Conservation (phyloP, 2,329 filamentous ascomycete genomes). For the Trichoderma oligosporum region DNA sequence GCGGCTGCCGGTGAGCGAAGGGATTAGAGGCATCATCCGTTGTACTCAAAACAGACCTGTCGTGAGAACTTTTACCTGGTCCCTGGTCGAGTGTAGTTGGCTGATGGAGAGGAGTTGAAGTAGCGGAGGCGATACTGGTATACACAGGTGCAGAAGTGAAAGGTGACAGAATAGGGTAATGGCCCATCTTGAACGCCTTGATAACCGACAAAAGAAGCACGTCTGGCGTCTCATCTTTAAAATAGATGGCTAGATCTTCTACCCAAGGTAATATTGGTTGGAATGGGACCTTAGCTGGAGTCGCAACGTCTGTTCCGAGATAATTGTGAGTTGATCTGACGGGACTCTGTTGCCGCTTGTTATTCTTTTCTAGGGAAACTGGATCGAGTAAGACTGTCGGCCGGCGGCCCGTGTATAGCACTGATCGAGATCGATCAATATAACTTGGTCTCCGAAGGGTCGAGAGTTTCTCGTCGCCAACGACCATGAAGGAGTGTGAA, state of each 20-base stretch:
- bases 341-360: conserved; percentile 27
- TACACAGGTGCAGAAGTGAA: conserved; percentile 25
- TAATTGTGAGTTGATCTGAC: conserved; percentile 35
- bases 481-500: conserved; percentile 29
- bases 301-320: conserved; percentile 37
- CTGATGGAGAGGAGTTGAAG: conserved; percentile 29
- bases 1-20: conserved; percentile 38
- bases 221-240: conserved; percentile 44
- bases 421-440: conserved; percentile 30
- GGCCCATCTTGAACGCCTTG: conserved; percentile 38
- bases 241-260: conserved; percentile 56
- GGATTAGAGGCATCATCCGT: conserved; percentile 45
- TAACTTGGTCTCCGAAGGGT: conserved; percentile 26
- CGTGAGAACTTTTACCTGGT: background rate
- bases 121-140: conserved; percentile 23
- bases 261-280: conserved; percentile 48
- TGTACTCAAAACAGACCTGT: background rate
- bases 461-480: conserved; percentile 25
- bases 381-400: conserved; percentile 30
- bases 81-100: conserved; percentile 1
- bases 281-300: conserved; percentile 27
- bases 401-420: conserved; percentile 31
- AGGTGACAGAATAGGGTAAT: conserved; percentile 27
- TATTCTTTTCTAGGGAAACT: conserved; percentile 31
- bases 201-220: conserved; percentile 45